Percentiles rank a stretch among this genome's conserved stretches.
These are phyloP conservation scores for Hyaloscypha hepaticicola DNA, from an alignment of 495 filamentous ascomycete species.

Conservation along the genomic window DNA sequence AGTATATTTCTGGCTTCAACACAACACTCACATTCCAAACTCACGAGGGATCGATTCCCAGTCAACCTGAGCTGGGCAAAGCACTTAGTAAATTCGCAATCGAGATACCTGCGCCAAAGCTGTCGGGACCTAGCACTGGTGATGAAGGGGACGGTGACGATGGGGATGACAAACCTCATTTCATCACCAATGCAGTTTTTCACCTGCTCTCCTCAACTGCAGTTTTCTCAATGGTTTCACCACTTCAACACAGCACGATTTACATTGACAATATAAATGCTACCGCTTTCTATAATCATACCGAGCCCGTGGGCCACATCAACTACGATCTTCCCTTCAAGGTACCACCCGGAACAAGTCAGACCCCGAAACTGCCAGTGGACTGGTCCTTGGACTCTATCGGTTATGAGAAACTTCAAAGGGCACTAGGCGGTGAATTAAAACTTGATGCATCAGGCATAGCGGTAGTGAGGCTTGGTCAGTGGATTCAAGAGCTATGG, in stretches of 20 bases:
- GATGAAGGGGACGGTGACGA: conserved; percentile 43
- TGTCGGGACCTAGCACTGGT: conserved; percentile 53
- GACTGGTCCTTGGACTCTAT: conserved; percentile 72
- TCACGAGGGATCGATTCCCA: conserved; percentile 69
- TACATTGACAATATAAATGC: conserved; percentile 78
- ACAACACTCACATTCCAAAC: conserved; percentile 70
- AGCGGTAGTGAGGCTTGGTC: conserved; percentile 67
- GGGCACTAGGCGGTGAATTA: conserved; percentile 80
- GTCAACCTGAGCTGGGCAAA: conserved; percentile 67
- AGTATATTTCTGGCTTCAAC: conserved; percentile 86
- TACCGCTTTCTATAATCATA: conserved; percentile 79
- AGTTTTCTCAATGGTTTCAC: conserved; percentile 79
- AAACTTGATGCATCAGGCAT: conserved; percentile 76
- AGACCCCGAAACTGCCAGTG: conserved; percentile 77
- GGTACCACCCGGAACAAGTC: conserved; percentile 69
- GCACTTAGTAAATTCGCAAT: conserved; percentile 68
- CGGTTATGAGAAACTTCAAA: conserved; percentile 76
- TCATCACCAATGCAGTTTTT: conserved; percentile 83
- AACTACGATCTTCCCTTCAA: conserved; percentile 70
- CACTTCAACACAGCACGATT: conserved; percentile 66
- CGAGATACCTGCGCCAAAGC: conserved; percentile 65
- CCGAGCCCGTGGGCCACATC: conserved; percentile 73
- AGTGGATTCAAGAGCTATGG: conserved; percentile 68
- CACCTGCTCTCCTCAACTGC: conserved; percentile 86
- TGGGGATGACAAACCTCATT: conserved; percentile 53